Base-by-base conservation (phyloP, 495 filamentous ascomycete genomes). In the Podospora pseudoanserina region DNA sequence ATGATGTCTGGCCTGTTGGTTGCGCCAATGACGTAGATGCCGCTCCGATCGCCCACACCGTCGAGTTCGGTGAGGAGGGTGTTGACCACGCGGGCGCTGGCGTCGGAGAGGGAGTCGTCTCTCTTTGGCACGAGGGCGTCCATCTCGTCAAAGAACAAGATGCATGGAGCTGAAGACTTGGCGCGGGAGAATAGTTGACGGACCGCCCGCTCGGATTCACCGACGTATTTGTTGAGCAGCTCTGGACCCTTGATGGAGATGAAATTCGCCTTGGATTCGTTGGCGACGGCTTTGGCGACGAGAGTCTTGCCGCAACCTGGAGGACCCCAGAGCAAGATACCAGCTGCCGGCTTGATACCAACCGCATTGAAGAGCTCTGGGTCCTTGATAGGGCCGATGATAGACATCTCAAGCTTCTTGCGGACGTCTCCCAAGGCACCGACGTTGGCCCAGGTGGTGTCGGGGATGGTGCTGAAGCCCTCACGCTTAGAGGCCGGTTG, bases 81-180 rank as follows among this genome's bases (percentile, higher is more conserved):
- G 77, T 98, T 99, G 67, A 99, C 95, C 20, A 99, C 92, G 56
- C 95, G 87, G 11, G 92, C 88, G 62, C 90, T 92, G 39, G 91
- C 89, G 75, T 98, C 93, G 16, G 89, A 91, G 11, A 92, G 84
- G 4, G 88, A 87, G 67, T 92, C 91, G 72, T 93, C 92, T 56
- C 95, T 89, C 54, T 87, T 87, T 1, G 96, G 94, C 0, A 94
- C 93, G 5, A 99, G 83, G 4, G 95, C 93, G 73, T 99, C 95
- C 39, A 99, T 83, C 77, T 99, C 95, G 78, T 99, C 95, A 76
- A 99, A 98, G 86, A 99, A 98, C 67, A 99, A 89, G 60, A 99
- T 91, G 75, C 94, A 97, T 23, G 95, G 95, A 1, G 95, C 85
- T 7, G 88, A 92, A 0, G 91, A 91, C 28, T 94, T 87, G 11